phyloP scores from a whole-genome alignment of 1,139 yeast genomes.

The Kurtzmaniella quercitrusa region DNA sequence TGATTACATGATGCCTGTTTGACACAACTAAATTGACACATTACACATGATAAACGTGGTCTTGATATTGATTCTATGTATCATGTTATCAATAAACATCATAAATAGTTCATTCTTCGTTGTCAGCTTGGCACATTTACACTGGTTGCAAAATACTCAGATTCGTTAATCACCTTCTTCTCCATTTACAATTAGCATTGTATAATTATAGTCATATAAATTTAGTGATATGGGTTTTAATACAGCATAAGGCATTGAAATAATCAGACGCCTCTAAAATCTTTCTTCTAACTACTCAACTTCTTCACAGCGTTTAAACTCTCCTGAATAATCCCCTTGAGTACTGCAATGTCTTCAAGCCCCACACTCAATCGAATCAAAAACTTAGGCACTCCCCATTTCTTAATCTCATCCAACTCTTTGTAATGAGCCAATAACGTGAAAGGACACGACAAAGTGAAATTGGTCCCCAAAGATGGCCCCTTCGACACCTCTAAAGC shows the following conservation, averaged over 20 bases:
- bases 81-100: too few relatives aligned
- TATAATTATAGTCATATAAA: too few relatives aligned
- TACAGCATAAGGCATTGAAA: background rate
- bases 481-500: constrained; percentile 78
- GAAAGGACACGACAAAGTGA: constrained; percentile 89
- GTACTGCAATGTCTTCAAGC: constrained; percentile 82
- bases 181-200: too few relatives aligned
- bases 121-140: too few relatives aligned
- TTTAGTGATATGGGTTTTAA: too few relatives aligned
- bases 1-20: too few relatives aligned
- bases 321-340: constrained; percentile 50
- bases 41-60: too few relatives aligned
- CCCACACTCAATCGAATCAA: constrained; percentile 87
- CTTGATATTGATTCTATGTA: too few relatives aligned
- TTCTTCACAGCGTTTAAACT: constrained; percentile 54
- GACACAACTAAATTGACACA: too few relatives aligned
- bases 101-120: too few relatives aligned
- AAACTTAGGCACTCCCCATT: constrained; percentile 88
- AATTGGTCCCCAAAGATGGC: constrained; percentile 91
- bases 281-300: background rate
- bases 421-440: constrained; percentile 82
- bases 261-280: background rate
- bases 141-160: too few relatives aligned
- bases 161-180: too few relatives aligned
- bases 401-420: constrained; percentile 76